phyloP scores from a whole-genome alignment of 2,329 filamentous ascomycete genomes.

The Aphanocladium album region DNA sequence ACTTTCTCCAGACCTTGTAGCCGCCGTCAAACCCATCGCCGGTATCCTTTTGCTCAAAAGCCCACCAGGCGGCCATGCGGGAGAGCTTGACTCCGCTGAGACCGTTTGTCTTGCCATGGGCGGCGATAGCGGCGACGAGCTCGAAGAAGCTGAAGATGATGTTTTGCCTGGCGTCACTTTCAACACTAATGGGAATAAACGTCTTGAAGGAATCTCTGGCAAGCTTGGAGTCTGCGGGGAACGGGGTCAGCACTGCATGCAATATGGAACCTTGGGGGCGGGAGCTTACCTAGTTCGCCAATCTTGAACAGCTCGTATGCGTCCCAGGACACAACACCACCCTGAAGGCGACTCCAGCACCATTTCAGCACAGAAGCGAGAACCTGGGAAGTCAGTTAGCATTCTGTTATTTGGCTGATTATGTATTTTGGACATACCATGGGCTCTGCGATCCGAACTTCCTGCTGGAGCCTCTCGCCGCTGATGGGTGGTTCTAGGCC shows the following conservation, averaged over 20 bases:
- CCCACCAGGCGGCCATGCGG: constrained; percentile 96
- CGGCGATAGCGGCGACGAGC: constrained; percentile 81
- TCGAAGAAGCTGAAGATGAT: constrained; percentile 98
- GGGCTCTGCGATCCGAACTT: constrained; percentile 87
- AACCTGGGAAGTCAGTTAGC: constrained; percentile 51
- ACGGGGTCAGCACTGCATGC: constrained; percentile 19
- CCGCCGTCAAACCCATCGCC: constrained; percentile 91
- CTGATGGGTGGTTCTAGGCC: constrained; percentile 58
- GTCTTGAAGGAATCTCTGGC: constrained; percentile 92
- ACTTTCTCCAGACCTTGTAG: constrained; percentile 84
- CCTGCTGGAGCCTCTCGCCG: constrained; percentile 71
- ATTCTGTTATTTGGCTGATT: constrained; percentile 15
- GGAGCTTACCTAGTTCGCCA: constrained; percentile 75
- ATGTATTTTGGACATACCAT: constrained; percentile 55
- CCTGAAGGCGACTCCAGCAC: constrained; percentile 92
- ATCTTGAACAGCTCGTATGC: constrained; percentile 94
- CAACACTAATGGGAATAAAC: constrained; percentile 90
- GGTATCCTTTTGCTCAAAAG: constrained; percentile 84
- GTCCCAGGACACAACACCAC: constrained; percentile 93
- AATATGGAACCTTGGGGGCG: neutral
- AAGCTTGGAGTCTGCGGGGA: constrained; percentile 71
- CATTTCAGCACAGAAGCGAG: constrained; percentile 93
- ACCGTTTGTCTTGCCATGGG: constrained; percentile 89
- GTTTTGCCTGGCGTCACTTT: constrained; percentile 74
- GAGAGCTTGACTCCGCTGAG: constrained; percentile 91